Evolutionary conservation across 2,329 filamentous ascomycete species (phyloP).

Genomic region (Trichoderma atroviride): DNA sequence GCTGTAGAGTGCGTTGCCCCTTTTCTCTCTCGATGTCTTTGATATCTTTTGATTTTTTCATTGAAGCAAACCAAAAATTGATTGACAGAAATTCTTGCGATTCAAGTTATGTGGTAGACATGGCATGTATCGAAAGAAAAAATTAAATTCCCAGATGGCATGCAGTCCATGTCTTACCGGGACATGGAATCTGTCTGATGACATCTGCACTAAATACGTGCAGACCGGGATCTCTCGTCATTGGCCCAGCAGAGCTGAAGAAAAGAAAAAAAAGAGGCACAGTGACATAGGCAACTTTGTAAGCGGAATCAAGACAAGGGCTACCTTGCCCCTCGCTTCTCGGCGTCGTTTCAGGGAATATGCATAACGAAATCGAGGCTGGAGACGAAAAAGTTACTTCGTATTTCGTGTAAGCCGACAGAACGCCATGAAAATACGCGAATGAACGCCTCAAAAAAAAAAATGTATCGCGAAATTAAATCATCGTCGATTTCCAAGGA

Average conservation of each 20-base stretch:
- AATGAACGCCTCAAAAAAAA: background rate
- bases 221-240: background rate
- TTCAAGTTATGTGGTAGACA: background rate
- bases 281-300: background rate
- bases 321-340: background rate
- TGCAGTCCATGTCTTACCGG: background rate
- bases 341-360: constrained; percentile 3
- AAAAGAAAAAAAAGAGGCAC: background rate
- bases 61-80: background rate
- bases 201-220: background rate
- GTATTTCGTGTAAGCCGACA: background rate
- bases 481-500: background rate
- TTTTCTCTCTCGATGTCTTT: background rate
- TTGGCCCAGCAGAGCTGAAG: background rate
- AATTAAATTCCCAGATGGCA: background rate
- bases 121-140: background rate
- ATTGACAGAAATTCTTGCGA: background rate
- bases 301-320: background rate
- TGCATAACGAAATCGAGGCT: constrained; percentile 4
- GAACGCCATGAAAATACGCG: background rate
- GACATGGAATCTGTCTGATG: background rate
- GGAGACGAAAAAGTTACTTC: background rate
- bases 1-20: background rate
- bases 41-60: background rate
- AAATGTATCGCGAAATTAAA: background rate